A percentile compares a stretch with the other conserved stretches of the same genome.
Conservation (phyloP, 2,329 filamentous ascomycete species). For the Colletotrichum truncatum region DNA sequence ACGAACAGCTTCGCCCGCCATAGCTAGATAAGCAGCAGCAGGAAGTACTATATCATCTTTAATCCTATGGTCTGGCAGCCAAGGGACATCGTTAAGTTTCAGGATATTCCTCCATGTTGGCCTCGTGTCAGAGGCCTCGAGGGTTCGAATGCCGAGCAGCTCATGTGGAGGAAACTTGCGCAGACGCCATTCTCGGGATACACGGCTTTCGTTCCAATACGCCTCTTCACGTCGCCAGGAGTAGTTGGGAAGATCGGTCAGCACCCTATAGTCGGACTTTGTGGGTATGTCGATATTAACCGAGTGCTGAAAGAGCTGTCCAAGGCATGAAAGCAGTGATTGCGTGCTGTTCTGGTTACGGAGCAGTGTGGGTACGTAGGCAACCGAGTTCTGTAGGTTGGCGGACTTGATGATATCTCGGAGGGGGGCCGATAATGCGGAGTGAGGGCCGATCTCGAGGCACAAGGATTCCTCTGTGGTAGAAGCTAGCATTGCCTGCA, state of each 20-base stretch:
- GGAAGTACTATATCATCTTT: not conserved
- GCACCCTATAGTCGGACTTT: slow-evolving; percentile 1
- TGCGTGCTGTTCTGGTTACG: slow-evolving; percentile 22
- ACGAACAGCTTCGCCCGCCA: slow-evolving; percentile 1
- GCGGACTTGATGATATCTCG: slow-evolving; percentile 32
- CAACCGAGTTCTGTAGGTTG: slow-evolving; percentile 11
- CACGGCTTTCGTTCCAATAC: not conserved
- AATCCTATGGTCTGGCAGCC: not conserved
- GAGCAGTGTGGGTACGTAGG: slow-evolving; percentile 32
- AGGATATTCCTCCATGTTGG: slow-evolving; percentile 4
- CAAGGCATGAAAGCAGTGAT: not conserved
- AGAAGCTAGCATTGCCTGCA: slow-evolving; percentile 39
- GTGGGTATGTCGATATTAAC: slow-evolving; percentile 12
- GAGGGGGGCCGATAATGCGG: slow-evolving; percentile 37
- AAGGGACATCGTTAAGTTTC: not conserved
- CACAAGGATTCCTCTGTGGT: slow-evolving; percentile 19
- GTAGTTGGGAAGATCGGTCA: not conserved
- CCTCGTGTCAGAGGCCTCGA: not conserved
- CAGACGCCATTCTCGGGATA: not conserved
- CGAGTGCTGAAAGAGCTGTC: not conserved
- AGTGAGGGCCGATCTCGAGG: slow-evolving; percentile 39
- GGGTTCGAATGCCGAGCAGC: not conserved
- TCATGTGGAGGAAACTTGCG: not conserved
- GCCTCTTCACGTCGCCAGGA: not conserved
- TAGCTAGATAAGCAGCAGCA: not conserved